Evolutionary conservation across 148 eudicot genomes (phyloP).

Genomic region (Nepenthes mirabilis): DNA sequence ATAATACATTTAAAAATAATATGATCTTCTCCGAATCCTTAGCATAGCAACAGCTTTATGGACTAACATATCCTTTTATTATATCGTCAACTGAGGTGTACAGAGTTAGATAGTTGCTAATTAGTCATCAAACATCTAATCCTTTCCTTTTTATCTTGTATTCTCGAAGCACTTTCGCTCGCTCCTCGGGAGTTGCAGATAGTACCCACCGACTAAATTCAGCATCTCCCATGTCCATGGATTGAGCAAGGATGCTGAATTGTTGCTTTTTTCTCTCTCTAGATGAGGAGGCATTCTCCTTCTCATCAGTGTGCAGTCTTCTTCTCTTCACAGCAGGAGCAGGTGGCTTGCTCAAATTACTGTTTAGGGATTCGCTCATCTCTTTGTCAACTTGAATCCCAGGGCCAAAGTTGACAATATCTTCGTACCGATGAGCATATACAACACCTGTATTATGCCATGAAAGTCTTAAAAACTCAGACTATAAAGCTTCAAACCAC

Average conservation of each 20-base stretch:
- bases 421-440: slow-evolving; percentile 84
- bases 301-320: slow-evolving; percentile 9
- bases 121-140: not conserved
- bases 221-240: slow-evolving; percentile 41
- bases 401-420: slow-evolving; percentile 50
- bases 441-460: slow-evolving; percentile 45
- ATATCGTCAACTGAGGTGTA: no score
- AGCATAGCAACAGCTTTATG: no score
- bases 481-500: no score
- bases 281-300: slow-evolving; percentile 10
- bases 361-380: not conserved
- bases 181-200: slow-evolving; percentile 40
- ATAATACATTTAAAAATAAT: no score
- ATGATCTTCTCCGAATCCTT: no score
- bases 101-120: no score
- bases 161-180: slow-evolving; percentile 40
- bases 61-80: no score
- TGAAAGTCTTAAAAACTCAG: not conserved
- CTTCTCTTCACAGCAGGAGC: slow-evolving; percentile 8
- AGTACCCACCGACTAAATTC: slow-evolving; percentile 62
- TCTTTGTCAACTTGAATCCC: slow-evolving; percentile 13
- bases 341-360: slow-evolving; percentile 12
- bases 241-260: slow-evolving; percentile 38
- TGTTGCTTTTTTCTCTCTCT: slow-evolving; percentile 37
- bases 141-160: slow-evolving; percentile 36